Conservation (phyloP, 441 rosid species). For the Bruguiera hainesii region DNA sequence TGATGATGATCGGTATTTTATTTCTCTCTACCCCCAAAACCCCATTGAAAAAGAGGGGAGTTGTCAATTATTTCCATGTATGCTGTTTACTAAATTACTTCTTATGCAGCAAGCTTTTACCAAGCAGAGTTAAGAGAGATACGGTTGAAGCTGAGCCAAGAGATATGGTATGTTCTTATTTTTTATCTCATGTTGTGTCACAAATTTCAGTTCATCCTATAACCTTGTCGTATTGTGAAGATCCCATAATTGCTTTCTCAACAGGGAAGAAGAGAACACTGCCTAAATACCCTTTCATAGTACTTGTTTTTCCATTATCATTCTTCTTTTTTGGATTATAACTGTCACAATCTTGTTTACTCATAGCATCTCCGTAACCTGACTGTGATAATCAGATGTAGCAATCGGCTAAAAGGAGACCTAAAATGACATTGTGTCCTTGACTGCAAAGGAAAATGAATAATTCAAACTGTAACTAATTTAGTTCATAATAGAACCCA, state of each 20-base stretch:
- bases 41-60: neutral
- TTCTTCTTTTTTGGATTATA: neutral
- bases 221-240: neutral
- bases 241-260: neutral
- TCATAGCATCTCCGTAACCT: neutral
- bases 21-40: neutral
- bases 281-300: neutral
- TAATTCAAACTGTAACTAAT: too few relatives aligned
- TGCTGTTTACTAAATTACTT: conserved; percentile 19
- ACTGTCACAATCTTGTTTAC: too few relatives aligned
- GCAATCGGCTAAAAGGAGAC: too few relatives aligned
- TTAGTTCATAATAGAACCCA: too few relatives aligned
- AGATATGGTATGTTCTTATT: conserved; percentile 45
- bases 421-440: too few relatives aligned
- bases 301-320: neutral
- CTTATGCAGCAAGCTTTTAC: conserved; percentile 57
- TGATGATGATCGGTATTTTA: conserved; percentile 52
- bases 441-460: too few relatives aligned
- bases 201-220: too few relatives aligned
- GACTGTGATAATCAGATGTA: neutral
- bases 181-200: neutral
- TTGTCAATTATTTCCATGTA: neutral
- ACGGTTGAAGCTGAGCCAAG: conserved; percentile 55
- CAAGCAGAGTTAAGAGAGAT: conserved; percentile 79
- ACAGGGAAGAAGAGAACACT: too few relatives aligned